A percentile compares a stretch with the other conserved stretches of the same genome.
Conservation (phyloP, 805 yeast genomes). For the Naumovozyma baii region DNA sequence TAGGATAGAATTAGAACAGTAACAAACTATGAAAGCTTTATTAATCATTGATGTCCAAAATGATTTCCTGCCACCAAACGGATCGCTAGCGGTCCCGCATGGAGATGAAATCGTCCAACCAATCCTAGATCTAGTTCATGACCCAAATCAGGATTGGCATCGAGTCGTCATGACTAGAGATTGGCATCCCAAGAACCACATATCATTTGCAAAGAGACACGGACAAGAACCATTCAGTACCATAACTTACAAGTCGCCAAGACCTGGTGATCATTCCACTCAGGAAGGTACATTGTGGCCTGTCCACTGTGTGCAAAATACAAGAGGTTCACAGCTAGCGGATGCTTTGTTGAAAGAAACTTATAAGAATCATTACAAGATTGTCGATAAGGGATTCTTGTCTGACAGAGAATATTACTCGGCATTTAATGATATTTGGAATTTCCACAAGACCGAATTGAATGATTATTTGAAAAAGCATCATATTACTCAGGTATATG, state of each 20-base stretch:
- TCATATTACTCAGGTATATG: conserved; percentile 49
- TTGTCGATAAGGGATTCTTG: conserved; percentile 63
- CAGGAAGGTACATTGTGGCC: conserved; percentile 67
- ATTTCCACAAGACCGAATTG: conserved; percentile 58
- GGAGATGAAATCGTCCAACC: conserved; percentile 52
- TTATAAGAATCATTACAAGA: conserved; percentile 30
- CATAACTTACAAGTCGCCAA: conserved; percentile 43
- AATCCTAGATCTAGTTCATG: conserved; percentile 39
- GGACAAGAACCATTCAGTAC: conserved; percentile 40
- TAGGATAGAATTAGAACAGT: background rate
- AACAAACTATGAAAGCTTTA: conserved; percentile 38
- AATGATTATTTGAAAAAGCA: conserved; percentile 36
- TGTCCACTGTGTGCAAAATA: conserved; percentile 72
- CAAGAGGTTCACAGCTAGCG: conserved; percentile 53
- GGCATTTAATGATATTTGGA: conserved; percentile 77
- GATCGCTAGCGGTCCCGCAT: conserved; percentile 60
- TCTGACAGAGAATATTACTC: conserved; percentile 78
- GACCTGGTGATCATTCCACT: conserved; percentile 21
- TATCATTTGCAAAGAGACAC: conserved; percentile 73
- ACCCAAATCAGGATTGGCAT: conserved; percentile 42
- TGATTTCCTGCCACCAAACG: conserved; percentile 74
- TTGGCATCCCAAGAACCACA: conserved; percentile 78
- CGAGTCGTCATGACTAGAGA: conserved; percentile 68
- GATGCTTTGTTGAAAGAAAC: conserved; percentile 27
- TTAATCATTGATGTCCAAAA: conserved; percentile 75